Conservation (phyloP, 768 basidiomycete genomes). For the Lanmaoa rubissima region DNA sequence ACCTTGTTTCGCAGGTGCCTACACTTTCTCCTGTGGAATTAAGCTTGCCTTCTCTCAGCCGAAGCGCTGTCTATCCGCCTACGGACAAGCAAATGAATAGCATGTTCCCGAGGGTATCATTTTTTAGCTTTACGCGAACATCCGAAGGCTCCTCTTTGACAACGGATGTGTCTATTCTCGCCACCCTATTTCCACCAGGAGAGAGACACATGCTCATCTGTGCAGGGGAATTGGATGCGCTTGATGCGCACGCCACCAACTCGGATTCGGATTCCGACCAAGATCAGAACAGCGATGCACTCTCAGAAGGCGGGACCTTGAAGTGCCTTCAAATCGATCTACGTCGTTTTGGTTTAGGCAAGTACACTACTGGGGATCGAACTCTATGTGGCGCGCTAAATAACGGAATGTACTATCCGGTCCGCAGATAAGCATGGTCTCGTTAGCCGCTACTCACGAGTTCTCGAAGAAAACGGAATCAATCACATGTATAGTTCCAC, state of each 20-base stretch:
- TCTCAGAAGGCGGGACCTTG: slow-evolving; percentile 40
- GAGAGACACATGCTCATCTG: slow-evolving; percentile 76
- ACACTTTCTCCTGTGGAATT: slow-evolving; percentile 30
- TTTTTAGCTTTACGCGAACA: slow-evolving; percentile 79
- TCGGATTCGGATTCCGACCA: slow-evolving; percentile 38
- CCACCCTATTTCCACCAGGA: slow-evolving; percentile 65
- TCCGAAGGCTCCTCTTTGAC: slow-evolving; percentile 75
- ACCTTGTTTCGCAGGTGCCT: slow-evolving; percentile 34
- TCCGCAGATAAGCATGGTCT: slow-evolving; percentile 70
- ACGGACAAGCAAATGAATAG: slow-evolving; percentile 13
- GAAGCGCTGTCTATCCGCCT: slow-evolving; percentile 9
- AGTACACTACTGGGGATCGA: slow-evolving; percentile 19
- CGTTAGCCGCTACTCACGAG: slow-evolving; percentile 71
- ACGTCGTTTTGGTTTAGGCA: slow-evolving; percentile 67
- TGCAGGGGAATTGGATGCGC: slow-evolving; percentile 63
- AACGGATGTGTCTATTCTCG: slow-evolving; percentile 64
- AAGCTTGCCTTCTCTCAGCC: slow-evolving; percentile 7
- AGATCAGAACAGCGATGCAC: slow-evolving; percentile 35
- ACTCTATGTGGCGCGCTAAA: neutral
- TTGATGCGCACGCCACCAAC: slow-evolving; percentile 39
- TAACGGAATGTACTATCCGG: slow-evolving; percentile 3
- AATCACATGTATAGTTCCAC: slow-evolving; percentile 86
- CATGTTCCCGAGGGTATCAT: slow-evolving; percentile 45
- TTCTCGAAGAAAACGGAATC: slow-evolving; percentile 69
- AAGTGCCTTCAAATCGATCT: slow-evolving; percentile 78